These are phyloP conservation scores for Stephania cephalantha DNA, from an alignment of 164 flowering plant genomes.

Conservation along the genomic window DNA sequence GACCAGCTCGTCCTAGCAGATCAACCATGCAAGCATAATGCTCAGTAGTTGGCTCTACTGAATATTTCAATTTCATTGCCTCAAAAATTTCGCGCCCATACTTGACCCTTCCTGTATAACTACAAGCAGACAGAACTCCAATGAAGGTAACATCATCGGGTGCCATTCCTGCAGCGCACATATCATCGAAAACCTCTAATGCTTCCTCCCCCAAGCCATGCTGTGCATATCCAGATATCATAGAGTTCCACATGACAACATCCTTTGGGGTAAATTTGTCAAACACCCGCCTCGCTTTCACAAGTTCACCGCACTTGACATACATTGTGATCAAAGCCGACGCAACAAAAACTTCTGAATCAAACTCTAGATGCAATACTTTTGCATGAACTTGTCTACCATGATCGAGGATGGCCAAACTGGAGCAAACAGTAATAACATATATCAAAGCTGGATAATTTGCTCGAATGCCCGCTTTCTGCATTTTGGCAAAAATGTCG, in stretches of 20 bases:
- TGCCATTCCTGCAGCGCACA: conserved; percentile 35
- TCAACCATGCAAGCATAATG: conserved; percentile 87
- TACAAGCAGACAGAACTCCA: conserved; percentile 76
- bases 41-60: conserved; percentile 46
- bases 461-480: conserved; percentile 5
- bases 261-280: conserved; percentile 50
- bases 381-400: conserved; percentile 68
- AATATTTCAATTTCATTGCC: conserved; percentile 46
- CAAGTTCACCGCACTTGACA: conserved; percentile 62
- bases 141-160: conserved; percentile 68
- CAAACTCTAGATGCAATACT: conserved; percentile 41
- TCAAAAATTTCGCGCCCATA: conserved; percentile 60
- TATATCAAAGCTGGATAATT: conserved; percentile 12
- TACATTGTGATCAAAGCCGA: conserved; percentile 71
- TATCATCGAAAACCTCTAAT: conserved; percentile 45
- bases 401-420: conserved; percentile 57
- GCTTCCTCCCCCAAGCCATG: conserved; percentile 72
- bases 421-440: conserved; percentile 63
- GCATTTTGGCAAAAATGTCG: conserved; percentile 9
- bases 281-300: conserved; percentile 49
- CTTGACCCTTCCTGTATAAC: conserved; percentile 60
- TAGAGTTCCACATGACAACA: conserved; percentile 81
- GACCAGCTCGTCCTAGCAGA: conserved; percentile 73
- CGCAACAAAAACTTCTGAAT: conserved; percentile 48
- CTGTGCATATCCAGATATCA: conserved; percentile 73